Base-by-base conservation (phyloP, 1,139 yeast genomes). In the Nakaseomyces delphensis region DNA sequence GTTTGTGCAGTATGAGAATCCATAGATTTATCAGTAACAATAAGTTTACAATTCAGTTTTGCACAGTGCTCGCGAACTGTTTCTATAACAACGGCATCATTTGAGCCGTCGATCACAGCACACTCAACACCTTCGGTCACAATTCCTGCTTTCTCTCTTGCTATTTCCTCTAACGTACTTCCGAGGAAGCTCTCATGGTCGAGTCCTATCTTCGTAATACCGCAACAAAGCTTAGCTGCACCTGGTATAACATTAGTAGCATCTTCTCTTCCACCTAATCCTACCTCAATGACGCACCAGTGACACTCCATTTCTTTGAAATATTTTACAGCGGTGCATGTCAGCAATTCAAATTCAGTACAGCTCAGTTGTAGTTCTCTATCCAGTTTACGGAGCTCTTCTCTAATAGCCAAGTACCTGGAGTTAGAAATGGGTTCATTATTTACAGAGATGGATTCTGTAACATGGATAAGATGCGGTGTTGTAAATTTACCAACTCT, bases 111-210 rank as follows among this genome's bases (percentile, higher is more conserved):
- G 0, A 83, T 73, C 1, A 84, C 81, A 49, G 83, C 77, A 42
- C 45, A 53, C 0, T 86, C 80, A 0, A 77, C 71, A 0, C 67
- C 66, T 0, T 54, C 43, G 49, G 85, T 84, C 41, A 86, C 73
- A 10, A 89, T 86, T 0, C 97, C 96, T 0, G 91, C 93, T 60
- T 89, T 89, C 52, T 86, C 83, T 14, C 43, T 42, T 0, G 95
- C 95, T 27, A 89, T 86, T 42, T 74, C 72, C 1, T 58, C 54
- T 23, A 86, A 53, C 0, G 83, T 75, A 27, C 68, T 59, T 0
- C 97, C 97, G 32, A 89, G 63, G 39, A 87, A 69, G 11, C 68
- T 66, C 55, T 85, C 87, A 59, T 89, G 97, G 57, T 89, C 97
- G 42, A 84, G 57, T 0, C 91, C 93, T 19, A 89, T 80, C 57